These are phyloP conservation scores for Phytopythium aichiense DNA, from an alignment of 352 stramenopile genomes.

Conservation along the genomic window DNA sequence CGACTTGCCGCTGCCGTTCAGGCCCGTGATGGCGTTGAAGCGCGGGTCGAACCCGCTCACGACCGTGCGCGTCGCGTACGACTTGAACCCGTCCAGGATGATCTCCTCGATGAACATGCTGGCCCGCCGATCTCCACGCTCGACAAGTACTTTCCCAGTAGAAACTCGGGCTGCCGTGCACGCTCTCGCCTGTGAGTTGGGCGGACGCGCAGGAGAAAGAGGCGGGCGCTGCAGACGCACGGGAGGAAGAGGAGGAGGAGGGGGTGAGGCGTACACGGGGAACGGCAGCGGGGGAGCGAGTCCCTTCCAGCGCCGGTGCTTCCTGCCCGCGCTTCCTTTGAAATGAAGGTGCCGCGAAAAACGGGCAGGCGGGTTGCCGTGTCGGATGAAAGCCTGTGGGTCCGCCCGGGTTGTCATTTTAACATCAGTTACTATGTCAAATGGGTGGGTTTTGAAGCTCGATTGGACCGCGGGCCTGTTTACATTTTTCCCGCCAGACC, in stretches of 20 bases:
- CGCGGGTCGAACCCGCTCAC: conserved; percentile 98
- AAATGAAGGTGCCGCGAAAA: background rate
- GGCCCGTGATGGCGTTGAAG: conserved; percentile 99
- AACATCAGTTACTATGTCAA: no score
- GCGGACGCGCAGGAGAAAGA: background rate
- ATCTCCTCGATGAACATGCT: conserved; percentile 99
- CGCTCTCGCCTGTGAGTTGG: background rate
- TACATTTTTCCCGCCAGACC: no score
- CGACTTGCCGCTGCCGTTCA: conserved; percentile 99
- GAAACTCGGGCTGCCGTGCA: background rate
- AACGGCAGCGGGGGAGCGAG: background rate
- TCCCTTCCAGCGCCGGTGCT: background rate
- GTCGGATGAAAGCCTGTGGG: background rate
- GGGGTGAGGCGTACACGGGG: background rate
- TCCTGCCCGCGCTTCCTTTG: conserved; percentile 3
- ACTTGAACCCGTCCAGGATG: conserved; percentile 99
- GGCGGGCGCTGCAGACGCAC: background rate
- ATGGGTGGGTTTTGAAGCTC: no score
- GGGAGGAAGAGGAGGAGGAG: background rate
- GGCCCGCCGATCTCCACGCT: background rate
- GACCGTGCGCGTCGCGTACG: conserved; percentile 98
- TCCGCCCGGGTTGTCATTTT: no score
- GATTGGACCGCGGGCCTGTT: no score
- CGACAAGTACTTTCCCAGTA: background rate
- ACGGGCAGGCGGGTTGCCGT: background rate